Evolutionary conservation across 1,284 basidiomycete species (phyloP), one percentile per base, ranked within the genome.

Genomic region (Macrocystidia cucumis): DNA sequence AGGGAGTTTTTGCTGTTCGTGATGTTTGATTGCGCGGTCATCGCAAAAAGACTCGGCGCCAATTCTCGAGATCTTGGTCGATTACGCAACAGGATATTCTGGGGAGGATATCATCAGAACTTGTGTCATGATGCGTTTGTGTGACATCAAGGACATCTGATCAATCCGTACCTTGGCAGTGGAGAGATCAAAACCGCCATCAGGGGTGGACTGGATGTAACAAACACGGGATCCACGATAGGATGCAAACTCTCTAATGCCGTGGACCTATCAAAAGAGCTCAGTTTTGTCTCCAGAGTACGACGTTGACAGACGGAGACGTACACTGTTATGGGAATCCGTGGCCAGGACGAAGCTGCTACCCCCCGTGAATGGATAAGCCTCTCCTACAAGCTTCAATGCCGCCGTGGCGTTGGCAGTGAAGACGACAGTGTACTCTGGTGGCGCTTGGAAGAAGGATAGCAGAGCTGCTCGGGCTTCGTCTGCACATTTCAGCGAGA

Each of bases 1-100:
- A 79, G 59, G 2, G 73, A 59, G 28, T 62, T 68, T 51, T 80
- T 86, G 40, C 69, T 61, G 48, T 85, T 86, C 7, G 85, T 73
- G 33, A 89, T 74, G 49, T 89, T 88, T 8, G 84, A 87, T 57
- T 81, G 79, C n/a, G 72, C 83, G 0, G 84, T 88, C 35, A 85
- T 60, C 6, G 76, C 80, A 43, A 86, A 83, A 7, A 89, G 67
- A 34, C 73, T 71, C 0, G 77, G 72, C 0, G 65, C 47, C 3
- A 61, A 50, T 22, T 62, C 51, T 34, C 49, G 49, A 20, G 67
- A 63, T 35, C 60, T 58, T 4, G 74, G 65, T 46, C 64, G 54
- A 41, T 70, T 59, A 40, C 52, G 56, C 38, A 56, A 53, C 26
- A 73, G 55, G 32, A 72, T 51, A 38, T 62, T 59, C 70, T 76